These are phyloP conservation scores for Alternaria sp. DNA, from an alignment of 2,329 filamentous ascomycete species.

Conservation along the genomic window DNA sequence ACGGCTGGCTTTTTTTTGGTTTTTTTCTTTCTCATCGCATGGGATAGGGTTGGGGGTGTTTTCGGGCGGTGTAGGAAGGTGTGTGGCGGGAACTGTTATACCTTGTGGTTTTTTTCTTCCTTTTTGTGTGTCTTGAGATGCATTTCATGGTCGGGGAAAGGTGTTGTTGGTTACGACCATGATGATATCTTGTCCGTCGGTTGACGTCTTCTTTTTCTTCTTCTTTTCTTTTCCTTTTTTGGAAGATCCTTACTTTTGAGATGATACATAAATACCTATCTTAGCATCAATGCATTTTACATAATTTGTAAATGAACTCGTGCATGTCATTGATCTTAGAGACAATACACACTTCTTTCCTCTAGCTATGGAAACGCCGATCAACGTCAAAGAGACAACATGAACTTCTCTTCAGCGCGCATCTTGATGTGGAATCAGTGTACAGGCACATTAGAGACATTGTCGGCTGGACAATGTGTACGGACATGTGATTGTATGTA, in stretches of 20 bases:
- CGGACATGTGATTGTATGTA: accelerated
- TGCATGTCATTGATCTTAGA: accelerated
- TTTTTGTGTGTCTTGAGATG: neutral
- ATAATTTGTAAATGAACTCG: neutral
- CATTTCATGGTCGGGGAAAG: neutral
- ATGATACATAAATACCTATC: slow-evolving; percentile 2
- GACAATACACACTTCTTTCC: neutral
- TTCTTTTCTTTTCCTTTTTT: neutral
- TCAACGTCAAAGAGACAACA: neutral
- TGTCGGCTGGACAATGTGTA: too few species aligned
- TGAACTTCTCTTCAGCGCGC: too few species aligned
- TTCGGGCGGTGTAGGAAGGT: neutral
- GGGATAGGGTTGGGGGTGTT: neutral
- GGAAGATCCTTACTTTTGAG: neutral
- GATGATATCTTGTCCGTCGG: neutral
- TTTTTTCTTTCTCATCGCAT: neutral
- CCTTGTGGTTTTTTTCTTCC: neutral
- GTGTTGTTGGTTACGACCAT: slow-evolving; percentile 7
- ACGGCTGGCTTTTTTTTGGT: too few species aligned
- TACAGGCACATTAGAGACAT: too few species aligned
- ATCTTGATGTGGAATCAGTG: too few species aligned
- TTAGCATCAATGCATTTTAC: slow-evolving; percentile 4
- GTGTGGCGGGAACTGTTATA: neutral
- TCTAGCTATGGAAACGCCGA: neutral
- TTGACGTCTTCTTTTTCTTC: neutral